phyloP scores from a whole-genome alignment of 2,329 filamentous ascomycete genomes.

The Tolypocladium guangdongense region DNA sequence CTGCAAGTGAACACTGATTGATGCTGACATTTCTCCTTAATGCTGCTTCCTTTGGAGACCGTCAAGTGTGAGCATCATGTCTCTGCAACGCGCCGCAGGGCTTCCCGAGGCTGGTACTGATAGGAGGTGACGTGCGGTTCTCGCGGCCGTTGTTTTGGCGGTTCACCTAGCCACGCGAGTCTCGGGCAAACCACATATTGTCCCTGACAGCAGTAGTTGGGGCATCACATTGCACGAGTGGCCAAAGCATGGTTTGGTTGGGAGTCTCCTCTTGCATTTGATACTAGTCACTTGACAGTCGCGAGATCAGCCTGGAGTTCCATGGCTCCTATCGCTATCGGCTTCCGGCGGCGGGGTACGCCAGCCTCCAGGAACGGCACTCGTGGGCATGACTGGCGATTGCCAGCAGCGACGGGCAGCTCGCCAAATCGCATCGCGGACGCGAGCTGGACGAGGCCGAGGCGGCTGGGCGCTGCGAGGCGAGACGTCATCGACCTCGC shows the following conservation, averaged over 20 bases:
- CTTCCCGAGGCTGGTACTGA: neutral
- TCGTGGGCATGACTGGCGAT: neutral
- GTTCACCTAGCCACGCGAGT: no score
- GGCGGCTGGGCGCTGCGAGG: neutral
- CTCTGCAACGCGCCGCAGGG: neutral
- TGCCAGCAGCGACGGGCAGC: neutral
- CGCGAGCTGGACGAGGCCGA: neutral
- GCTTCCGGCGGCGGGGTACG: neutral
- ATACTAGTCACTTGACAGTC: neutral
- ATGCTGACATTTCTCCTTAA: neutral
- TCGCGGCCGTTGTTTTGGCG: no score
- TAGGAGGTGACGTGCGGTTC: neutral
- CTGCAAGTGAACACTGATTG: neutral
- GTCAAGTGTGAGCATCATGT: neutral
- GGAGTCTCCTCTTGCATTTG: neutral
- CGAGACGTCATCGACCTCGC: constrained; percentile 1
- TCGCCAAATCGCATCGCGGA: neutral
- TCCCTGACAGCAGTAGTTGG: neutral
- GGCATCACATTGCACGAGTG: no score
- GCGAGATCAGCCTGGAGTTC: neutral
- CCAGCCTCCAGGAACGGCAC: neutral
- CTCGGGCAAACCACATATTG: no score
- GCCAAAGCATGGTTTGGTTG: neutral
- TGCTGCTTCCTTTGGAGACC: neutral
- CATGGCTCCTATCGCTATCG: neutral